Percentiles rank a stretch among this genome's conserved stretches.
Evolutionary conservation across 805 yeast species (phyloP).

Genomic region (Candida ponderosae): DNA sequence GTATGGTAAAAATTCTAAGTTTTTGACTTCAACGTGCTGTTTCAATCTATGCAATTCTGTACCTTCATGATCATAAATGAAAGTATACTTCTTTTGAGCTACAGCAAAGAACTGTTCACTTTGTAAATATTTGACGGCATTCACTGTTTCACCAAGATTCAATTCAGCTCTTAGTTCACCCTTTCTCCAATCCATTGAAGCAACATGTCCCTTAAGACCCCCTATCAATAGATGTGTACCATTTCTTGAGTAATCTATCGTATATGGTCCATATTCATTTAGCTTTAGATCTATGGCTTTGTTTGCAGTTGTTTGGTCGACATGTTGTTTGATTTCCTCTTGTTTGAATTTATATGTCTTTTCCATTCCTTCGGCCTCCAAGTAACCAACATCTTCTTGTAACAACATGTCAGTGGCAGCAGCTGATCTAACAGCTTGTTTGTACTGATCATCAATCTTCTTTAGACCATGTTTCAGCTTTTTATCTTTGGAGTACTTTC

Average conservation of each 20-base stretch:
- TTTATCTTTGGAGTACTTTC: conserved; percentile 42
- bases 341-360: conserved; percentile 82
- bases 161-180: conserved; percentile 79
- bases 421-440: conserved; percentile 75
- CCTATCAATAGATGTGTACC: conserved; percentile 82
- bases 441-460: conserved; percentile 61
- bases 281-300: conserved; percentile 71
- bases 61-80: conserved; percentile 86
- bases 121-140: conserved; percentile 85
- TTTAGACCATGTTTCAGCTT: conserved; percentile 59
- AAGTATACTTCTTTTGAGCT: conserved; percentile 93
- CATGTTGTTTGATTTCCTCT: conserved; percentile 64
- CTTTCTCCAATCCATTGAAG: conserved; percentile 91
- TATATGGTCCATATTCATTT: conserved; percentile 81
- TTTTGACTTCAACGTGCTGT: conserved; percentile 81
- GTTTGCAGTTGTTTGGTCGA: conserved; percentile 67
- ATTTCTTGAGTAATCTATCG: conserved; percentile 72
- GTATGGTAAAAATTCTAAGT: conserved; percentile 84
- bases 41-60: conserved; percentile 85
- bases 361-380: conserved; percentile 96
- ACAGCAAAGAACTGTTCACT: conserved; percentile 93
- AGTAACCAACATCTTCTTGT: conserved; percentile 76
- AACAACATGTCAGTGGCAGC: conserved; percentile 80
- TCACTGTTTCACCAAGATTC: conserved; percentile 79
- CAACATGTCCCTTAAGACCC: conserved; percentile 92